A percentile compares a stretch with the other conserved stretches of the same genome.
phyloP scores from a whole-genome alignment of 768 basidiomycete species.

The Boletus speciosus region DNA sequence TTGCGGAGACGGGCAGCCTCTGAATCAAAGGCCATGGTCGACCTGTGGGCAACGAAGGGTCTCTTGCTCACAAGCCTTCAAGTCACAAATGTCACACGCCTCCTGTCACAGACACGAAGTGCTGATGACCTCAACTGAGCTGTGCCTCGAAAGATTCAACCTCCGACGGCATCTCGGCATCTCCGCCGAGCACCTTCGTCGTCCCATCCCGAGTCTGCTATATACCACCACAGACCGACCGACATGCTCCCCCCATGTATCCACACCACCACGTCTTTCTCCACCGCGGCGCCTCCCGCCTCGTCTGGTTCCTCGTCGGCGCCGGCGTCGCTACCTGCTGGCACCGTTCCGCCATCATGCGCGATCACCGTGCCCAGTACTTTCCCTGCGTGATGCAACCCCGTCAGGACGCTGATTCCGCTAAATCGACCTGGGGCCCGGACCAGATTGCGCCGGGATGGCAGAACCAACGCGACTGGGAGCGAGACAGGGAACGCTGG shows the following conservation, averaged over 20 bases:
- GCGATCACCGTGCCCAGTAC: constrained; percentile 37
- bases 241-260: constrained; percentile 21
- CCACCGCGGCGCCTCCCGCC: constrained; percentile 48
- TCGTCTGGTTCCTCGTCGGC: constrained; percentile 69
- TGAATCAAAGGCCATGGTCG: constrained; percentile 29
- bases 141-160: neutral
- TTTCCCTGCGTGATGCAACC: constrained; percentile 28
- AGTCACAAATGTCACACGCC: constrained; percentile 25
- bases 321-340: constrained; percentile 40
- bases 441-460: constrained; percentile 17
- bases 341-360: constrained; percentile 40
- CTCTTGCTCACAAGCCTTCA: neutral
- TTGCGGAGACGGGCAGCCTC: constrained; percentile 29
- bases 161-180: constrained; percentile 19
- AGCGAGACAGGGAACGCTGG: constrained; percentile 46
- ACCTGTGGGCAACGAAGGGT: neutral
- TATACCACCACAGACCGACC: constrained; percentile 1
- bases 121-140: neutral
- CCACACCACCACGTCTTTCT: constrained; percentile 17
- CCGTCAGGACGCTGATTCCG: constrained; percentile 8
- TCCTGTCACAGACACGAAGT: constrained; percentile 5
- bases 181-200: constrained; percentile 27
- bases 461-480: constrained; percentile 37
- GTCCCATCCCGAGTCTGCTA: constrained; percentile 7
- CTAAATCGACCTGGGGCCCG: constrained; percentile 1